A percentile compares a stretch with the other conserved stretches of the same genome.
Evolutionary conservation across 768 basidiomycete genomes (phyloP).

Genomic region (Fistulinella prunicolor): DNA sequence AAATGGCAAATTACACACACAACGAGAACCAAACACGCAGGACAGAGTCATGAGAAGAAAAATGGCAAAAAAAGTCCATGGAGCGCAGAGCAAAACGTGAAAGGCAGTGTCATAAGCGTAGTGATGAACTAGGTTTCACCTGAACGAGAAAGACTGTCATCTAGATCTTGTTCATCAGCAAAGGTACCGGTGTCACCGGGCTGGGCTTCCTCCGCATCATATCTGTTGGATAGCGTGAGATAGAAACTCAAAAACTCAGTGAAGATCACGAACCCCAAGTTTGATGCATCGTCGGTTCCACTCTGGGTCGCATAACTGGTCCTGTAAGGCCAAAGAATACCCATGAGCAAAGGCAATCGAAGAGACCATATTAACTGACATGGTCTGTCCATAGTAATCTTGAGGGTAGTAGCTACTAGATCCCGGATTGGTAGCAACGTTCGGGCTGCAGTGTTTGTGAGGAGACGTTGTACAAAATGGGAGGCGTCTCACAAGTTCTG

Average conservation of each 20-base stretch:
- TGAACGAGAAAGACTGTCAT: background rate
- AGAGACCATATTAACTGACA: constrained; percentile 13
- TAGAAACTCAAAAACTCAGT: background rate
- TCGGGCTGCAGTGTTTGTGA: constrained; percentile 13
- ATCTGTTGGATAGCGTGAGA: constrained; percentile 18
- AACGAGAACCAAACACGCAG: background rate
- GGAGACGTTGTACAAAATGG: background rate
- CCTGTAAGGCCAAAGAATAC: constrained; percentile 6
- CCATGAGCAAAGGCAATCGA: constrained; percentile 1
- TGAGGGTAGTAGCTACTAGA: constrained; percentile 4
- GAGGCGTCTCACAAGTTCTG: constrained; percentile 15
- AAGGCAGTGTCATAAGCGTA: background rate
- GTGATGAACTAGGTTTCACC: constrained; percentile 10
- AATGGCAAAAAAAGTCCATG: constrained; percentile 2
- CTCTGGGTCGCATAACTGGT: background rate
- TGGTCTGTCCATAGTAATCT: constrained; percentile 6
- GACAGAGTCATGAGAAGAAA: constrained; percentile 3
- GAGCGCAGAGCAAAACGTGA: background rate
- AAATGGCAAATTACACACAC: constrained; percentile 1
- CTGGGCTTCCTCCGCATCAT: constrained; percentile 1
- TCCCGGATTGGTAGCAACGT: background rate
- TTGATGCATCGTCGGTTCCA: background rate
- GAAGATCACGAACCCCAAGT: constrained; percentile 16
- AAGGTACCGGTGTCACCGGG: background rate
- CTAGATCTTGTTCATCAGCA: constrained; percentile 1